Base-by-base conservation (phyloP, 106 monocot species). In the Dendrobium chrysotoxum region DNA sequence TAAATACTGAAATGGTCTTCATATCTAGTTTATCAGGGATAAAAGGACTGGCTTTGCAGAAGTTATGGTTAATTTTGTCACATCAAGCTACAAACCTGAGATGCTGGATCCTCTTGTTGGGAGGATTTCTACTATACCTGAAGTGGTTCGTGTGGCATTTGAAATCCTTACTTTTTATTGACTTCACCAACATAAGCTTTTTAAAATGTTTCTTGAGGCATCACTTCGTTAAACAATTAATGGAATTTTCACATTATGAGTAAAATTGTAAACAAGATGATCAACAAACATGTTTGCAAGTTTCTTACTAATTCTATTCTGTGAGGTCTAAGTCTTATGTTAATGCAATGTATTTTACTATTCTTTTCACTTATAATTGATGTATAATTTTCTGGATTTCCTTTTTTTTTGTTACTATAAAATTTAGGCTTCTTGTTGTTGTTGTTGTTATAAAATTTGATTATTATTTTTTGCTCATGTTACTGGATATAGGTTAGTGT, bases 51-150 rank as follows among this genome's bases (percentile, higher is more conserved):
- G 91, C 35, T 35, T 80, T 81, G 86, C 85, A 17, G 91, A 98
- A 85, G 53, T 98, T 28, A 98, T 98, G 98, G 95, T 98, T 58
- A 98, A 98, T 80, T 98, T 98, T 88, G 92, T 98, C 79, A 98
- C 98, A 68, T 92, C 98, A 53, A 82, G 79, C 66, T 90, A 95
- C 80, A 88, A 91, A 46, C 91, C 95, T 26, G 77, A 84, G 53
- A 55, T 98, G 77, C 53, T 98, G 84, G 75, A 82, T 79, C 92
- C 88, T 83, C 89, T 98, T 40, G 87, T 95, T 55, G 61, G 82
- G n/a, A 91, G 88, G 79, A 85, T 92, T 53, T 86, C 88, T 82
- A 21, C 81, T 42, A 89, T 98, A 81, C 85, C 91, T 78, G 91
- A 93, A 95, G 98, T 98, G 92, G 95, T 94, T 76, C 42, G 94